Base-by-base conservation (phyloP, 78 protist genomes). In the Tieghemostelium lacteum region DNA sequence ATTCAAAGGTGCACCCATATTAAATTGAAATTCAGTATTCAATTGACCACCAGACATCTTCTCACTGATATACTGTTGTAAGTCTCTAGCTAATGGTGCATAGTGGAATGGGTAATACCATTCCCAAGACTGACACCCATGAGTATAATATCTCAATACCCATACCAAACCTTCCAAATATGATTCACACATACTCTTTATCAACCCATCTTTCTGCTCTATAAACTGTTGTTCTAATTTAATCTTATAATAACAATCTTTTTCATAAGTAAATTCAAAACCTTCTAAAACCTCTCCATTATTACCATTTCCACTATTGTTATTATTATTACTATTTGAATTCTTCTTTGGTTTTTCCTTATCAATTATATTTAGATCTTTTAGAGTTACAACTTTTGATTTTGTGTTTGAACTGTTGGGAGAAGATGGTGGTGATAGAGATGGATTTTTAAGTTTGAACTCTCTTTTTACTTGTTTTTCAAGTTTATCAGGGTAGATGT, bases 91-190 rank as follows among this genome's bases (percentile, higher is more conserved):
- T 22, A 98, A 73, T 39, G 99, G 99, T 0, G 99, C 96, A 88
- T 98, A 99, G 89, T 98, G 98, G 88, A 80, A 98, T 17, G 99
- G 99, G 73, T 92, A 99, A 85, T 34, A 98, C 99, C 99, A 99
- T 26, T 3, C 22, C 99, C 99, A 99, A 34, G 96, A 94, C 26
- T 96, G 76, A 67, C 96, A 93, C n/a, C 99, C 99, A 28, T 87
- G 75, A 52, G 94, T 95, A 92, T 99, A 99, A 88, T 99, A 99
- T 19, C 60, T 42, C 39, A 98, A 37, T 39, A 98, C 98, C 99
- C 99, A 99, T 72, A 71, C 33, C 55, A 99, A 29, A 5, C 99
- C 99, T 37, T 88, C 74, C 31, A 92, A 20, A 92, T 95, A 99
- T 24, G 42, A 28, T 10, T 66, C 20, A 45, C 80, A 69, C 50